phyloP scores from a whole-genome alignment of 495 filamentous ascomycete species.

The Xylaria scruposa region DNA sequence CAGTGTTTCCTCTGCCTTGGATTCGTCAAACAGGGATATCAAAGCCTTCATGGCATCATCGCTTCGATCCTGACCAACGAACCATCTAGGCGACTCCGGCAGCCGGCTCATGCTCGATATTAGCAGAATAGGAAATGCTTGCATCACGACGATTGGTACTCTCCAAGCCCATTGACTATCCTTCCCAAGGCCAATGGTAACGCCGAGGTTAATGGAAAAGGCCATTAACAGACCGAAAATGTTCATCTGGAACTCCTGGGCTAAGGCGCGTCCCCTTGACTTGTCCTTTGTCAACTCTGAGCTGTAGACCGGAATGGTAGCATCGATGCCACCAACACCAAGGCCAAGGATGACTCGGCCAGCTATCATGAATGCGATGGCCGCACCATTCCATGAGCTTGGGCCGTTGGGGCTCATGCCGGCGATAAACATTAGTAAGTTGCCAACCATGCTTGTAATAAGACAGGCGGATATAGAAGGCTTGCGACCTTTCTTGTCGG shows the following conservation, averaged over 20 bases:
- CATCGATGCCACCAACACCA: slow-evolving; percentile 64
- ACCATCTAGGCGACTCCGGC: slow-evolving; percentile 63
- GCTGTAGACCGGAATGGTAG: slow-evolving; percentile 62
- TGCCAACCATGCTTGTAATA: slow-evolving; percentile 55
- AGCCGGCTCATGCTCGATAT: slow-evolving; percentile 53
- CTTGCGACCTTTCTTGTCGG: slow-evolving; percentile 58
- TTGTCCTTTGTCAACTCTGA: slow-evolving; percentile 58
- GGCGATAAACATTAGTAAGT: slow-evolving; percentile 61
- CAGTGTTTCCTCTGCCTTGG: slow-evolving; percentile 50
- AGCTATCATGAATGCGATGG: slow-evolving; percentile 56
- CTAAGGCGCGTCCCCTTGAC: slow-evolving; percentile 58
- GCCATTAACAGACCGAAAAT: slow-evolving; percentile 64
- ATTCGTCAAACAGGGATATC: slow-evolving; percentile 52
- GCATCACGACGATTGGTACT: slow-evolving; percentile 63
- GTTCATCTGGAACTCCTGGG: slow-evolving; percentile 65
- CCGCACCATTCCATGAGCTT: slow-evolving; percentile 43
- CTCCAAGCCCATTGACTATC: slow-evolving; percentile 58
- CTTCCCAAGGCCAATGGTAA: slow-evolving; percentile 47
- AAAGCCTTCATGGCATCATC: slow-evolving; percentile 54
- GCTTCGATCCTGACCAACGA: slow-evolving; percentile 50
- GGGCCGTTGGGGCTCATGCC: slow-evolving; percentile 48
- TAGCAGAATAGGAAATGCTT: slow-evolving; percentile 58
- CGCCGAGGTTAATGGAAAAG: slow-evolving; percentile 52
- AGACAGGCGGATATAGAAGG: slow-evolving; percentile 57
- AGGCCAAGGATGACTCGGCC: slow-evolving; percentile 63